Conservation (phyloP, 2,329 filamentous ascomycete species). For the Aspergillus ochraceoroseus region DNA sequence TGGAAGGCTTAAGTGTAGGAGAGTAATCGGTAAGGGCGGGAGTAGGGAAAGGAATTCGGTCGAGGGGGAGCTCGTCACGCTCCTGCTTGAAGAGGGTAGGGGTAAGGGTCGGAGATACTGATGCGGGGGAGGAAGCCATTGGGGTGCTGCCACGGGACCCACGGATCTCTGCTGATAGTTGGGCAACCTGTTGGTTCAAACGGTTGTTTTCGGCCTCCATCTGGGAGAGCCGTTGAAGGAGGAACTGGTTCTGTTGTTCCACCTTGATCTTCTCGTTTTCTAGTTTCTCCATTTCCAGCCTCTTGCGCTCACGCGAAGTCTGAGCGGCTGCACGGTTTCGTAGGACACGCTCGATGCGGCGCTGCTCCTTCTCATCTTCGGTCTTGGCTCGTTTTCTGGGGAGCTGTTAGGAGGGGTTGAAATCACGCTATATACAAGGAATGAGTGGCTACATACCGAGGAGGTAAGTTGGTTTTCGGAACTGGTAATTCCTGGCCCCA, state of each 20-base stretch:
- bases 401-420: slow-evolving; percentile 20
- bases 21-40: slow-evolving; percentile 39
- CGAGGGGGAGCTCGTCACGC: slow-evolving; percentile 39
- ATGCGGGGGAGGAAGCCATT: slow-evolving; percentile 33
- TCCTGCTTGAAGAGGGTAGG: slow-evolving; percentile 45
- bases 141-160: slow-evolving; percentile 40
- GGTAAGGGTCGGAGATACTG: slow-evolving; percentile 39
- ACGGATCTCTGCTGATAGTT: slow-evolving; percentile 46
- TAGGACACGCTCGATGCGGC: slow-evolving; percentile 92
- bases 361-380: slow-evolving; percentile 97
- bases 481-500: slow-evolving; percentile 97
- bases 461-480: slow-evolving; percentile 92
- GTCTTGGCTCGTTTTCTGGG: slow-evolving; percentile 92
- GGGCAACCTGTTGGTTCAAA: slow-evolving; percentile 48
- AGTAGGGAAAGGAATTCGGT: slow-evolving; percentile 40
- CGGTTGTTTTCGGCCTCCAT: slow-evolving; percentile 54
- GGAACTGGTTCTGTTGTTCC: slow-evolving; percentile 67
- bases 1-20: slow-evolving; percentile 39
- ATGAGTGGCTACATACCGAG: slow-evolving; percentile 73
- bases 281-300: slow-evolving; percentile 80
- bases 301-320: slow-evolving; percentile 91
- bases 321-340: slow-evolving; percentile 93
- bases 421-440: too few species aligned
- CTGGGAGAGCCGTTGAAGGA: slow-evolving; percentile 59
- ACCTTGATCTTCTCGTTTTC: slow-evolving; percentile 59